Evolutionary conservation across 345 rosid genomes (phyloP), one percentile per base, ranked within the genome.

Genomic region (Populus davidiana): DNA sequence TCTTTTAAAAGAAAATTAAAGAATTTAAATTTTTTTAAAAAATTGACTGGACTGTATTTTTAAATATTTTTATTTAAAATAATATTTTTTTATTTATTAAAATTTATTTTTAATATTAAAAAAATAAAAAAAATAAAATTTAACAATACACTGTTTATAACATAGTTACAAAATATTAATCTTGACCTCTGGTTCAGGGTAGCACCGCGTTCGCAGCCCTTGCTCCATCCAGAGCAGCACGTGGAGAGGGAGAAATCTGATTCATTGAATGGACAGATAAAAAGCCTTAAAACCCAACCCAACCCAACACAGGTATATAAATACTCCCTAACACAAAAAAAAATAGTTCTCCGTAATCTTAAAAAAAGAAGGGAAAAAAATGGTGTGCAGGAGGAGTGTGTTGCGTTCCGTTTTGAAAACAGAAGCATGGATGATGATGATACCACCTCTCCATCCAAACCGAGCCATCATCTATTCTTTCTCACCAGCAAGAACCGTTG

Each of bases 321-420:
- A 8, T 29, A 36, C 16, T 16, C n/a, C 21, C 59, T 13, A 11
- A 17, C 18, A 36, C 38, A 35, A 75, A 27, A 27, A 27, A 27
- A 27, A 27, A 67, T 36, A n/a, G 35, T 33, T 71, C n/a, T 50
- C 62, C 64, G 12, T 25, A 35, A 38, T 33, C 38, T 33, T 73
- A 47, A 63, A 35, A 29, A 71, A 74, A 11, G 4, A 50, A 50
- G 59, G 75, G 47, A 36, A 43, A 43, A 33, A 77, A 70, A 94
- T 95, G 98, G 99, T 93, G 77, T 87, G 91, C 89, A 86, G 89
- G 85, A 86, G 89, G 85, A 83, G 88, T n/a, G 86, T 83, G 52
- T 8, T 90, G 79, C 98, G 94, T 35, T 83, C 90, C 69, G 86
- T 86, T 49, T 84, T 88, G 83, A 29, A 79, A 23, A 77, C 89